Percentiles rank a stretch among this genome's conserved stretches.
Conservation (phyloP, 768 basidiomycete genomes). For the Dioszegia aurantiaca region DNA sequence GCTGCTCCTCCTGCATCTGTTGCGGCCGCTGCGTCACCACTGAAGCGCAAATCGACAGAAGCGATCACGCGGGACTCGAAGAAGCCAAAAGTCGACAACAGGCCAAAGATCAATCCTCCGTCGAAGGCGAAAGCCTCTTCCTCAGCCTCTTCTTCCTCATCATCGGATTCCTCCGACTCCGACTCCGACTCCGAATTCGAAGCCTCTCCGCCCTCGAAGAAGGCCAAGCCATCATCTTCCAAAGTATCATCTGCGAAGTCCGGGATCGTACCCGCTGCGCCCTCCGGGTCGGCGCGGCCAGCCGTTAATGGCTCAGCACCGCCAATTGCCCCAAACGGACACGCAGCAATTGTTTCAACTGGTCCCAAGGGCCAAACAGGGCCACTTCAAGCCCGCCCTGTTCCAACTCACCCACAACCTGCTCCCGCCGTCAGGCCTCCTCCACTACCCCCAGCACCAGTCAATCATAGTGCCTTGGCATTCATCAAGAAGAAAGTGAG, state of each 20-base stretch:
- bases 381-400: background rate
- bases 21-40: background rate
- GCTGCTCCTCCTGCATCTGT: background rate
- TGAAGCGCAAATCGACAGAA: constrained; percentile 9
- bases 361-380: background rate
- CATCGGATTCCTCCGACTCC: constrained; percentile 9
- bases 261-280: background rate
- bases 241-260: background rate
- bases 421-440: background rate
- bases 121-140: background rate
- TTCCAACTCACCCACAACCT: background rate
- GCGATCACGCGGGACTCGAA: background rate
- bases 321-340: background rate
- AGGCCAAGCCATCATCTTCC: background rate
- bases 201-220: background rate
- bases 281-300: background rate
- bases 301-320: background rate
- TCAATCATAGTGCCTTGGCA: background rate
- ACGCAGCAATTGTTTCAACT: background rate
- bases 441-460: constrained; percentile 1
- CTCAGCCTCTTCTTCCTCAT: constrained; percentile 6
- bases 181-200: background rate
- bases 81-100: constrained; percentile 5
- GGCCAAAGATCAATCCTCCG: background rate
- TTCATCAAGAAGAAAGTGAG: constrained; percentile 14